Conservation (phyloP, 2,329 filamentous ascomycete genomes). For the Lojkania enalia region DNA sequence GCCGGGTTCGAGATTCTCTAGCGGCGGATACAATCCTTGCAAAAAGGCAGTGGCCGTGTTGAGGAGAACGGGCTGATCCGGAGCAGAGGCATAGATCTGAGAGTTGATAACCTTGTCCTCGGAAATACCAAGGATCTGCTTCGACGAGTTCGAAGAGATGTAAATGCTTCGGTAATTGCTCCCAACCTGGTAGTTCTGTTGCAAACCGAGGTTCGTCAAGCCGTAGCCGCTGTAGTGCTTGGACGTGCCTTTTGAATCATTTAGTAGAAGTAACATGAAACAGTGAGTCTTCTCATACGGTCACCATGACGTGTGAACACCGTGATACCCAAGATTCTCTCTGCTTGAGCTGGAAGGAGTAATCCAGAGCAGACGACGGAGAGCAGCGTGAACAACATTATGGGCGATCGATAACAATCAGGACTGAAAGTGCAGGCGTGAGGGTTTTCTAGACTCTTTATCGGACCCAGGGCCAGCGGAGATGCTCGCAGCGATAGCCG, state of each 20-base stretch:
- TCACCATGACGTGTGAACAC: slow-evolving; percentile 57
- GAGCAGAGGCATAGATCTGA: slow-evolving; percentile 50
- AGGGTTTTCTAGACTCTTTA: too few species aligned
- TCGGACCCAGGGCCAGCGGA: too few species aligned
- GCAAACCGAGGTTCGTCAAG: slow-evolving; percentile 53
- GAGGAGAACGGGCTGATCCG: slow-evolving; percentile 49
- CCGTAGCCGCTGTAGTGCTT: slow-evolving; percentile 52
- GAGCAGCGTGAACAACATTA: slow-evolving; percentile 1
- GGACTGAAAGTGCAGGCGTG: too few species aligned
- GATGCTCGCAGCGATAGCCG: too few species aligned
- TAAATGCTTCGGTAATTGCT: slow-evolving; percentile 18
- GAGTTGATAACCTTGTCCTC: slow-evolving; percentile 46
- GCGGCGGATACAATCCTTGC: slow-evolving; percentile 60
- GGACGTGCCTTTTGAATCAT: slow-evolving; percentile 49
- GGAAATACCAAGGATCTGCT: slow-evolving; percentile 48
- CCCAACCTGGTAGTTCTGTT: slow-evolving; percentile 51
- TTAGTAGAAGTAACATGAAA: slow-evolving; percentile 22
- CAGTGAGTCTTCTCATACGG: slow-evolving; percentile 41
- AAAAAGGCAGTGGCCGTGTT: slow-evolving; percentile 61
- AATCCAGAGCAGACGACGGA: not conserved
- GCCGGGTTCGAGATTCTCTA: slow-evolving; percentile 25
- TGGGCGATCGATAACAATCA: too few species aligned
- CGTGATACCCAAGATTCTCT: slow-evolving; percentile 44
- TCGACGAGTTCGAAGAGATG: slow-evolving; percentile 32
- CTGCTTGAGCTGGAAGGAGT: slow-evolving; percentile 4